These are phyloP conservation scores for Claviceps fusiformis DNA, from an alignment of 2,329 filamentous ascomycete species.

Conservation along the genomic window DNA sequence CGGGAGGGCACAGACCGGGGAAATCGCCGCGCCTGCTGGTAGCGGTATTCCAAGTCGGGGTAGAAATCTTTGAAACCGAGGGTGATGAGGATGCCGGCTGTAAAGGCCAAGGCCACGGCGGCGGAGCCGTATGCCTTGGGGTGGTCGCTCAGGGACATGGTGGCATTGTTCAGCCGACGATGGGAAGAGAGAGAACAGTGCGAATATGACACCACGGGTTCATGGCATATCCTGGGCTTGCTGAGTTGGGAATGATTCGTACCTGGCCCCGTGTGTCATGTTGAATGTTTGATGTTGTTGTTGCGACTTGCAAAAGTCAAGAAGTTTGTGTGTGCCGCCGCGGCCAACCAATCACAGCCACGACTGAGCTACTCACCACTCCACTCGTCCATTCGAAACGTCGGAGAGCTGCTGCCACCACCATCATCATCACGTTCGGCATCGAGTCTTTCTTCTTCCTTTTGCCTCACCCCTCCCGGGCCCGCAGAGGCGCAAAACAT, in stretches of 20 bases:
- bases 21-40: conserved; percentile 29
- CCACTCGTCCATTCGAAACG: background rate
- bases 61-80: conserved; percentile 71
- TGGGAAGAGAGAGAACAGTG: background rate
- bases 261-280: too few relatives aligned
- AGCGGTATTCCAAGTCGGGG: conserved; percentile 55
- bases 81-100: conserved; percentile 63
- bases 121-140: conserved; percentile 49
- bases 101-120: conserved; percentile 58
- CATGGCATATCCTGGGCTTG: background rate
- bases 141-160: conserved; percentile 48
- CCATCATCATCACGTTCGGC: too few relatives aligned
- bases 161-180: background rate
- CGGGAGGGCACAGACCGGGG: too few relatives aligned
- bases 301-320: too few relatives aligned
- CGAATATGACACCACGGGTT: background rate
- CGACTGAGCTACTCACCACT: background rate
- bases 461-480: background rate
- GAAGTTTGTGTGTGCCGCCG: too few relatives aligned
- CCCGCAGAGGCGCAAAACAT: conserved; percentile 2
- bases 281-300: too few relatives aligned
- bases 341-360: background rate
- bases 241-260: too few relatives aligned
- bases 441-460: background rate
- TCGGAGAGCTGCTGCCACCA: too few relatives aligned